These are phyloP conservation scores for Phytophthora kernoviae DNA, from an alignment of 352 stramenopile species.

Conservation along the genomic window DNA sequence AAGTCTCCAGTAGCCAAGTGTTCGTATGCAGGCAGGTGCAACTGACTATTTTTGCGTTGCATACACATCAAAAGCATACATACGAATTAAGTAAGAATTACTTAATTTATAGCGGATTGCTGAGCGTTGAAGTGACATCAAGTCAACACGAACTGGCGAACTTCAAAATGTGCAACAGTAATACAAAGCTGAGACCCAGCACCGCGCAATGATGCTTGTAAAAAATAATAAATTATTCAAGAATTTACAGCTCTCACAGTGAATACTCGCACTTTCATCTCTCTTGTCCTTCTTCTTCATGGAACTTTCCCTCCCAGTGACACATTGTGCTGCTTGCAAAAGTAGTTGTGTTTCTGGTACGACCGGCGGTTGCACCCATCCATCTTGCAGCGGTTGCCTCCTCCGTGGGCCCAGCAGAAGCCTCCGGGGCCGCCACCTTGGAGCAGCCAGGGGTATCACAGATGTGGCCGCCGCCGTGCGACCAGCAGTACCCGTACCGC, in stretches of 20 bases:
- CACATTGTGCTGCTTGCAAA: slow-evolving; percentile 66
- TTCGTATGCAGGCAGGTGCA: too few species aligned
- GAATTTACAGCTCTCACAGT: background rate
- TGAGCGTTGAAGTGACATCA: too few species aligned
- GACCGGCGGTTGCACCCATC: slow-evolving; percentile 73
- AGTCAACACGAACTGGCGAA: too few species aligned
- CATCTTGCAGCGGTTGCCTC: slow-evolving; percentile 71
- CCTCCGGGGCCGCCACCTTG: slow-evolving; percentile 70
- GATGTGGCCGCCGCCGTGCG: slow-evolving; percentile 65
- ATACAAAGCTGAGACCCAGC: too few species aligned
- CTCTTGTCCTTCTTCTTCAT: slow-evolving; percentile 32
- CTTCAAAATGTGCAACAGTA: too few species aligned
- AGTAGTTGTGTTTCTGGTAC: slow-evolving; percentile 75
- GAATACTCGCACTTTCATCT: background rate
- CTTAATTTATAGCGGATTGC: too few species aligned
- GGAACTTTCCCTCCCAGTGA: slow-evolving; percentile 9
- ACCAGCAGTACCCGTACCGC: slow-evolving; percentile 77
- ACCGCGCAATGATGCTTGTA: too few species aligned
- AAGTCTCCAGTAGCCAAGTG: too few species aligned
- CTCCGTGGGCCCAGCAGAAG: slow-evolving; percentile 75
- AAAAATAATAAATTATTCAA: slow-evolving; percentile 2
- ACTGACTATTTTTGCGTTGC: too few species aligned
- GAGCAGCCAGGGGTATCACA: slow-evolving; percentile 55
- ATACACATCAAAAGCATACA: too few species aligned
- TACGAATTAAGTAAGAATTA: too few species aligned